phyloP scores from a whole-genome alignment of 495 filamentous ascomycete genomes.

The Parachaetomium inaequale region DNA sequence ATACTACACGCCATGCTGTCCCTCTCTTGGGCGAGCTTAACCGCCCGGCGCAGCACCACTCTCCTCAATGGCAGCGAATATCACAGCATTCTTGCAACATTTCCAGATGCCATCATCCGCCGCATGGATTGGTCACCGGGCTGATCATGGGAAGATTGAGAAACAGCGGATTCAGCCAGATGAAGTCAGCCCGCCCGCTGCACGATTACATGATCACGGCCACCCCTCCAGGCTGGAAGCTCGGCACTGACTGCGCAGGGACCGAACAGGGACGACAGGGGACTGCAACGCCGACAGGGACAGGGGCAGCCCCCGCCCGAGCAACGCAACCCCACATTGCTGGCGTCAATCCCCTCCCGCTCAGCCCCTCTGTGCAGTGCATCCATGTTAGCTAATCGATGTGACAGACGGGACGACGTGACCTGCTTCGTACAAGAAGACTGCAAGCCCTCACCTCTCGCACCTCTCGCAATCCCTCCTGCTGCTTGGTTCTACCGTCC shows the following conservation, averaged over 20 bases:
- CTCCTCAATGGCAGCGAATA: conserved; percentile 16
- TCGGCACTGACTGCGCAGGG: conserved; percentile 2
- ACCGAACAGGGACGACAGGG: background rate
- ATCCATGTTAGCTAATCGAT: conserved; percentile 19
- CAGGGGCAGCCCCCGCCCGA: conserved; percentile 3
- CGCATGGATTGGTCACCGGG: conserved; percentile 24
- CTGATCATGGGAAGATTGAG: conserved; percentile 1
- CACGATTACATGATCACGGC: background rate
- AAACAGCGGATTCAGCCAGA: conserved; percentile 7
- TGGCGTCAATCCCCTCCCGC: conserved; percentile 1
- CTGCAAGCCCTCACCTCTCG: background rate
- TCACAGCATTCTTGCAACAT: conserved; percentile 37
- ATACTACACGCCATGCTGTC: too few species aligned
- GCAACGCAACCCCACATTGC: conserved; percentile 3
- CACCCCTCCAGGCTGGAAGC: background rate
- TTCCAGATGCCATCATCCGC: conserved; percentile 22
- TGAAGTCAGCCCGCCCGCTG: conserved; percentile 2
- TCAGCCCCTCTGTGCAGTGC: conserved; percentile 17
- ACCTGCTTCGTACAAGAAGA: conserved; percentile 17
- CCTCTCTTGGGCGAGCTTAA: background rate
- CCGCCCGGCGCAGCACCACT: background rate
- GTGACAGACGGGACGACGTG: conserved; percentile 8
- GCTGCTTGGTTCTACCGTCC: background rate
- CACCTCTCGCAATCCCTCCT: background rate
- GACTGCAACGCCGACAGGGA: too few species aligned